Base-by-base conservation (phyloP, 441 rosid species). In the Gossypium schwendimanii region DNA sequence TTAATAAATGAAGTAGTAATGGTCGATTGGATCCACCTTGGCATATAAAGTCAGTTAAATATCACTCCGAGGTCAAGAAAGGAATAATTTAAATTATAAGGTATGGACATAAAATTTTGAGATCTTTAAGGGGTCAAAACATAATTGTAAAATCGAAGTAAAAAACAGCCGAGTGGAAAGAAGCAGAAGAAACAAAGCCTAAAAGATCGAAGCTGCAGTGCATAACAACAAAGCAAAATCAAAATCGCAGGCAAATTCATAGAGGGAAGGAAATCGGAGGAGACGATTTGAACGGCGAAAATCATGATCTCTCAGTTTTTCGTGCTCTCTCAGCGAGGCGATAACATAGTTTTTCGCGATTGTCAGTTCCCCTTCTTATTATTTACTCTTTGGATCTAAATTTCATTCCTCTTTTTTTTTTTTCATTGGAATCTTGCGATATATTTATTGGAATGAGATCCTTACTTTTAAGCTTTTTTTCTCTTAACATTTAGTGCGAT, bases 241-340 rank as follows among this genome's bases (percentile, higher is more conserved):
- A 41, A 41, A 24, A 41, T 31, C 73, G 28, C 49, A 26, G 70
- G 9, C 52, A 8, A 18, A 58, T 71, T 50, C 4, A 41, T 69
- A 49, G 44, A 62, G 54, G 15, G 49, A 45, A 65, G 39, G 24
- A 69, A 69, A 70, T 17, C 14, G 21, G 39, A 53, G 31, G 63
- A 70, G 59, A 62, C 75, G 39, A 62, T 3, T 64, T 61, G 57
- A 23, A 71, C 52, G 62, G 33, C 31, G 5, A 20, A 76, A 73
- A 82, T 72, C 78, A 89, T 89, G 94, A 89, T 89, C 70, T 89
- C 94, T 11, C 94, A 89, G 78, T 86, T 89, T 82, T 89, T 89
- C 81, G 91, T 87, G 36, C 85, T 89, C 20, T 89, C 94, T 77
- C 94, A 87, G 73, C 83, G 94, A 44, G 94, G 94, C 83, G 94